These are phyloP conservation scores for Microbotryum intermedium DNA, from an alignment of 1,284 basidiomycete species.

Conservation along the genomic window DNA sequence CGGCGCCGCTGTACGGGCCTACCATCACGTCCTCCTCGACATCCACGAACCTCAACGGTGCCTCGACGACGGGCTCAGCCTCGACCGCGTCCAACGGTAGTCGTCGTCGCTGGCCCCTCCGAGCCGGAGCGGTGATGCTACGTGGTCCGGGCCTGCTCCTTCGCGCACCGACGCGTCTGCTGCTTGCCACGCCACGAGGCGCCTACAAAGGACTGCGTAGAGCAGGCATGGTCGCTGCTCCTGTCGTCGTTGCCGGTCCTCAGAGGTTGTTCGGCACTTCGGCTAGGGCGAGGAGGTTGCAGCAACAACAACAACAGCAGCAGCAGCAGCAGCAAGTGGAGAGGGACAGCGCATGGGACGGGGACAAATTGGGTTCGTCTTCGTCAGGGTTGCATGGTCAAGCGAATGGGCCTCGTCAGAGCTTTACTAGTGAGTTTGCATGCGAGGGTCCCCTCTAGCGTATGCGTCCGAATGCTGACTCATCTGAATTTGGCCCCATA, in stretches of 20 bases:
- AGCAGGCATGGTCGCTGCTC: slow-evolving; percentile 16
- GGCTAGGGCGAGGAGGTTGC: slow-evolving; percentile 4
- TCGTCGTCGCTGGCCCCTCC: no score
- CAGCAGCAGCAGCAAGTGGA: slow-evolving; percentile 1
- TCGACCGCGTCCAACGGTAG: no score
- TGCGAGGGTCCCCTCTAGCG: no score
- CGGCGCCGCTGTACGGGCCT: no score
- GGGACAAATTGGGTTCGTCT: background rate
- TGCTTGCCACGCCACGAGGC: slow-evolving; percentile 1
- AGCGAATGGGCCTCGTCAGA: background rate
- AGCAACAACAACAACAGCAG: slow-evolving; percentile 1
- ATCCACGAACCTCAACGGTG: no score
- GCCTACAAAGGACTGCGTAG: slow-evolving; percentile 1
- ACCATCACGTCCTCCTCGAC: no score
- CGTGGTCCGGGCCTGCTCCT: slow-evolving; percentile 20
- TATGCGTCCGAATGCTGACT: no score
- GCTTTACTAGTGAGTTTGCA: slow-evolving; percentile 16
- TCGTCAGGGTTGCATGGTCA: background rate
- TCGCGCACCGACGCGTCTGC: slow-evolving; percentile 19
- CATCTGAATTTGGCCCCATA: no score
- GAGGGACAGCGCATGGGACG: background rate
- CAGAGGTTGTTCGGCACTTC: slow-evolving; percentile 17
- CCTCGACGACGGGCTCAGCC: no score
- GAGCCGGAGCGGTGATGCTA: slow-evolving; percentile 7
- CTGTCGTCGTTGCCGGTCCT: slow-evolving; percentile 11